Evolutionary conservation across 768 basidiomycete genomes (phyloP).

Genomic region (Suillus placidus): DNA sequence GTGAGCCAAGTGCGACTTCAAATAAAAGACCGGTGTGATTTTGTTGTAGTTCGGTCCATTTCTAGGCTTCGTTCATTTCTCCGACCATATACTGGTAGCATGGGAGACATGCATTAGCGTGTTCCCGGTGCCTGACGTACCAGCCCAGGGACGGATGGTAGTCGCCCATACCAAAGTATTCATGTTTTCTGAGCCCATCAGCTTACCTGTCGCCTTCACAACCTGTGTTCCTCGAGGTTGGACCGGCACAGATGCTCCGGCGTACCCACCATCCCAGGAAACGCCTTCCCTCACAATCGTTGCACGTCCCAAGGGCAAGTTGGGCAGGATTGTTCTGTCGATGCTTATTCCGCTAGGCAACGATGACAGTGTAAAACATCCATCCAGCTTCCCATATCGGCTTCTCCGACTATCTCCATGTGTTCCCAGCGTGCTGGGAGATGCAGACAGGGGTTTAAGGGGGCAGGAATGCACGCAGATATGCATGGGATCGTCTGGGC

Average conservation of each 20-base stretch:
- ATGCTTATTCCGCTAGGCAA: conserved; percentile 28
- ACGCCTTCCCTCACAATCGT: conserved; percentile 28
- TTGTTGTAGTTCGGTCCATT: conserved; percentile 25
- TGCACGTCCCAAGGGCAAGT: conserved; percentile 21
- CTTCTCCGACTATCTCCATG: conserved; percentile 21
- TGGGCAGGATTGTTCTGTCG: conserved; percentile 21
- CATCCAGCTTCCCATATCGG: conserved; percentile 24
- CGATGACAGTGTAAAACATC: background rate
- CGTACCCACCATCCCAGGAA: background rate
- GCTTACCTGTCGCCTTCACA: conserved; percentile 30
- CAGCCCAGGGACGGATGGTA: conserved; percentile 22
- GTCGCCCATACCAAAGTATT: conserved; percentile 29
- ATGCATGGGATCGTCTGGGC: conserved; percentile 31
- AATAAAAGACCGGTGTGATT: background rate
- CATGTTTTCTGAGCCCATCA: conserved; percentile 28
- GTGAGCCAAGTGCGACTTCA: conserved; percentile 6
- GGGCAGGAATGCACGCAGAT: conserved; percentile 19
- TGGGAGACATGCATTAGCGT: conserved; percentile 34
- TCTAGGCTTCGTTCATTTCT: conserved; percentile 29
- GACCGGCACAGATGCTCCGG: background rate
- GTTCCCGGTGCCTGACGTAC: conserved; percentile 26
- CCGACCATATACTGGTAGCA: conserved; percentile 25
- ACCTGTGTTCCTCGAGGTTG: conserved; percentile 23
- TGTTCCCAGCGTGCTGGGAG: conserved; percentile 4
- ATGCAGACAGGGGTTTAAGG: background rate